phyloP scores from a whole-genome alignment of 2,329 filamentous ascomycete species.

The Sporothrix humicola region DNA sequence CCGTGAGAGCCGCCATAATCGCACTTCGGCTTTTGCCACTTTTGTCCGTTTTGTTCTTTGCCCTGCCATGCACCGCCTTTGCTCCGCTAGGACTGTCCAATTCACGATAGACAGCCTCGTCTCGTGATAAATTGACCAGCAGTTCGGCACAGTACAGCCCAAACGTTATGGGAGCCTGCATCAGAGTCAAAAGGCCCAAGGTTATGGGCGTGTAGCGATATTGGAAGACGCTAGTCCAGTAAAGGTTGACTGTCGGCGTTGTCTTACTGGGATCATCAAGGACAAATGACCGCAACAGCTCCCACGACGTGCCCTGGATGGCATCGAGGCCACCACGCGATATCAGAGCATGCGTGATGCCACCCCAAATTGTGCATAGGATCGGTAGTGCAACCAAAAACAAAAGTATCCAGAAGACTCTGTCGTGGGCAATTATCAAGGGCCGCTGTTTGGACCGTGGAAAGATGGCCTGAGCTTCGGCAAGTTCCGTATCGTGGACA shows the following conservation, averaged over 20 bases:
- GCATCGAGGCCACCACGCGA: too few relatives aligned
- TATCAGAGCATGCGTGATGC: too few relatives aligned
- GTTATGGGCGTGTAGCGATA: constrained; percentile 30
- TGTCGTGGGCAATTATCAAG: too few relatives aligned
- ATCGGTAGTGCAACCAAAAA: too few relatives aligned
- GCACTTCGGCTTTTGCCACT: constrained; percentile 40
- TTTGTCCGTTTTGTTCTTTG: too few relatives aligned
- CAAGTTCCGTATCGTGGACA: too few relatives aligned
- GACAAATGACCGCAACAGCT: neutral
- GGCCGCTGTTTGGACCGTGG: too few relatives aligned
- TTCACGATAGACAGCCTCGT: constrained; percentile 42
- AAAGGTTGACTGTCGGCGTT: constrained; percentile 41
- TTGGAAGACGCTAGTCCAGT: constrained; percentile 31
- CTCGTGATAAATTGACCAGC: constrained; percentile 41
- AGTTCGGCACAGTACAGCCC: constrained; percentile 41
- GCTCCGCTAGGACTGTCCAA: constrained; percentile 27
- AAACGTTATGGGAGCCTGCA: constrained; percentile 42
- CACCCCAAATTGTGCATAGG: too few relatives aligned
- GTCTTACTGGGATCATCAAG: constrained; percentile 36
- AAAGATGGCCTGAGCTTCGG: too few relatives aligned
- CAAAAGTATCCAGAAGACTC: too few relatives aligned
- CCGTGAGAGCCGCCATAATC: constrained; percentile 41
- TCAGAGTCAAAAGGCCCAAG: constrained; percentile 41
- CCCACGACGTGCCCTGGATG: constrained; percentile 36
- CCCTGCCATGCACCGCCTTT: too few relatives aligned